phyloP scores from a whole-genome alignment of 2,329 filamentous ascomycete genomes.

The Samsoniella hepiali region DNA sequence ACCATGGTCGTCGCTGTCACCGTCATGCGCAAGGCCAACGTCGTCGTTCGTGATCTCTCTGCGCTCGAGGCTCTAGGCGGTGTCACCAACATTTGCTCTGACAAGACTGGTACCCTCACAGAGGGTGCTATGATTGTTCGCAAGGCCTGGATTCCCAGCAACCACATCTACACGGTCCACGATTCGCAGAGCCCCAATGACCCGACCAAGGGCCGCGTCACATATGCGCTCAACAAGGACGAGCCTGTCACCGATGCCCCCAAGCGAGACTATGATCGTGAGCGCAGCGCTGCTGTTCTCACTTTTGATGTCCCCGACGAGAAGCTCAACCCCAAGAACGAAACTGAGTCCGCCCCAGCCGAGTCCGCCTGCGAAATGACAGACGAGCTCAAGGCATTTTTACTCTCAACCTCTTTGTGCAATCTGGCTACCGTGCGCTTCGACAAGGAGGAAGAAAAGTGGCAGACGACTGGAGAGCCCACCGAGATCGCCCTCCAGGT shows the following conservation, averaged over 20 bases:
- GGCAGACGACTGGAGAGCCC: constrained; percentile 67
- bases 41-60: constrained; percentile 63
- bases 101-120: constrained; percentile 69
- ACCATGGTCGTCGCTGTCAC: constrained; percentile 66
- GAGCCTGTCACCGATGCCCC: constrained; percentile 33
- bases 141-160: constrained; percentile 61
- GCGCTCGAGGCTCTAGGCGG: constrained; percentile 67
- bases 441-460: constrained; percentile 52
- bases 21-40: constrained; percentile 61
- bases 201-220: constrained; percentile 56
- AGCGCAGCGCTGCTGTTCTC: constrained; percentile 57
- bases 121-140: constrained; percentile 68
- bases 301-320: constrained; percentile 62
- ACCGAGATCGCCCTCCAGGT: constrained; percentile 77
- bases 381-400: constrained; percentile 48
- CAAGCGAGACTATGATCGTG: constrained; percentile 55
- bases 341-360: constrained; percentile 34
- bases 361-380: constrained; percentile 41
- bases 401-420: constrained; percentile 59
- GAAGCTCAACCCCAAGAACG: constrained; percentile 42
- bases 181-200: constrained; percentile 60
- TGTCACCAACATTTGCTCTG: constrained; percentile 70
- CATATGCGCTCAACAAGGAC: constrained; percentile 40
- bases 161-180: constrained; percentile 56
- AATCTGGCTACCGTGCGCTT: constrained; percentile 60